Conservation (phyloP, 2,329 filamentous ascomycete genomes). For the Xylaria digitata region DNA sequence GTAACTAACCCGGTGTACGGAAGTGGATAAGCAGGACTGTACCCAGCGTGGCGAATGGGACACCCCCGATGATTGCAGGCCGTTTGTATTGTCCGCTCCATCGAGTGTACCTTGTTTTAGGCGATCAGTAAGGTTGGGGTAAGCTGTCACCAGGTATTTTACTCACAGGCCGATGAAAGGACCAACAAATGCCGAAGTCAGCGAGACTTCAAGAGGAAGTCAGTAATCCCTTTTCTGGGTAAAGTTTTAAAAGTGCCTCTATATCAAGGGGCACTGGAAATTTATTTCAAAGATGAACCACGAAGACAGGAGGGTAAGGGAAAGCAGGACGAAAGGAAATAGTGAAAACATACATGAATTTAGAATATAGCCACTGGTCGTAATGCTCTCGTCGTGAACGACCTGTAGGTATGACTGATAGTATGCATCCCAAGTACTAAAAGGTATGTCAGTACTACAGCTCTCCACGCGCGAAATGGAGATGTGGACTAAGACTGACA, state of each 20-base stretch:
- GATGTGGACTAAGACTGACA: background rate
- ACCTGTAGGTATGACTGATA: conserved; percentile 26
- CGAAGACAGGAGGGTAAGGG: background rate
- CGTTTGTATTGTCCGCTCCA: conserved; percentile 21
- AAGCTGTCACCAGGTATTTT: background rate
- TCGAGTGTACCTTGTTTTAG: conserved; percentile 10
- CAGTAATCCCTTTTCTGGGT: background rate
- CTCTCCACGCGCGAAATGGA: background rate
- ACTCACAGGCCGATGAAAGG: conserved; percentile 25
- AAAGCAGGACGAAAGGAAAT: background rate
- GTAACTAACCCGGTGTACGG: background rate
- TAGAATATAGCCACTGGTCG: conserved; percentile 16
- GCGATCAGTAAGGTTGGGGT: background rate
- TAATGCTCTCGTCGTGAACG: conserved; percentile 17
- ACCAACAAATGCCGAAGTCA: conserved; percentile 13
- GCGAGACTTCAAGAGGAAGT: conserved; percentile 9
- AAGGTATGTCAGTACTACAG: background rate
- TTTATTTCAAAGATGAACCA: background rate
- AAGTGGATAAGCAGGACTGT: conserved; percentile 26
- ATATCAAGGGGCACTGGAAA: background rate
- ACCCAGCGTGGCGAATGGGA: conserved; percentile 20
- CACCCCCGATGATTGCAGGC: conserved; percentile 10
- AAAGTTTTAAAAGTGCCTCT: background rate
- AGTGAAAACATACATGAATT: conserved; percentile 5
- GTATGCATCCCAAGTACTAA: conserved; percentile 23